Conservation (phyloP, 225 moss, liverwort and hornwort genomes). For the Rhytidiadelphus loreus region DNA sequence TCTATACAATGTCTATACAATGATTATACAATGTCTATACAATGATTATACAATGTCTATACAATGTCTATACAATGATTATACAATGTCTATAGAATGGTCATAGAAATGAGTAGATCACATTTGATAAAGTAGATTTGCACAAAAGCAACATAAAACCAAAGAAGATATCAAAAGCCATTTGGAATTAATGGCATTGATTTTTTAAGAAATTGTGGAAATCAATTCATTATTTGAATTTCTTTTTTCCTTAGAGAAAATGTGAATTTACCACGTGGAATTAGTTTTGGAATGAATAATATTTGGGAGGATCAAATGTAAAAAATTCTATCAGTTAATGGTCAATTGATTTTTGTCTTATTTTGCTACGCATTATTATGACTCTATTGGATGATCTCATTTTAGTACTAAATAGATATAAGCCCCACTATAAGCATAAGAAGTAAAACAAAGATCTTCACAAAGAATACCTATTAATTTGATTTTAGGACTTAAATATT, state of each 20-base stretch:
- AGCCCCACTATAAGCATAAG: accelerated
- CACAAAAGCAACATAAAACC: neutral
- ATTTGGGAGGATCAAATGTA: neutral
- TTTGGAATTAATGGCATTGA: neutral
- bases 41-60: no score
- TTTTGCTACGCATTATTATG: neutral
- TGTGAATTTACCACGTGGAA: no score
- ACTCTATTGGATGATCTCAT: no score
- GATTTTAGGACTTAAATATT: neutral
- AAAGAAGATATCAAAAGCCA: neutral
- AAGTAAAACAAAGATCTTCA: neutral
- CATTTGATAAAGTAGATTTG: neutral
- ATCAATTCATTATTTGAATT: neutral
- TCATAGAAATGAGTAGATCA: neutral
- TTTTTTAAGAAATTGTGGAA: neutral
- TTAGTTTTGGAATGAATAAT: neutral
- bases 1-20: no score
- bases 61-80: no score
- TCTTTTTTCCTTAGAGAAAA: neutral
- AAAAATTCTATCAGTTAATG: neutral
- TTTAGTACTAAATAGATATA: neutral
- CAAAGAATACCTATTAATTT: neutral
- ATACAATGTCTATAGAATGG: no score
- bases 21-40: no score
- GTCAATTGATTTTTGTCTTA: neutral